Conservation (phyloP, 768 basidiomycete species). For the Lactifluus echinatus region DNA sequence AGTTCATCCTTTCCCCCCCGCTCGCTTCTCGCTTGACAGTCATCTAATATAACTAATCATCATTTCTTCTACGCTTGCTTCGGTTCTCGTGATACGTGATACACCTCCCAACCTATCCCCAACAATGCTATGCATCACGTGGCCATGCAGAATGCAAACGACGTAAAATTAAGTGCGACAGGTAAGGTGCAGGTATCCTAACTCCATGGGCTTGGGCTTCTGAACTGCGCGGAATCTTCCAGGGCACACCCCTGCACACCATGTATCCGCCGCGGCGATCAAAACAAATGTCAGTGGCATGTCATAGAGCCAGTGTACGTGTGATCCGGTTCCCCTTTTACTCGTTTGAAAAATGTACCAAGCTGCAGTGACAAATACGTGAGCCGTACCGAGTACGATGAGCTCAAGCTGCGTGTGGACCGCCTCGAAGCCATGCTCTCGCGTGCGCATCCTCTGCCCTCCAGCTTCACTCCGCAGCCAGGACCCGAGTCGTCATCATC, state of each 20-base stretch:
- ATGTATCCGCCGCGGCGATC: constrained; percentile 72
- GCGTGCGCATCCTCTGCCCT: constrained; percentile 27
- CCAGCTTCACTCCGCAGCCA: background rate
- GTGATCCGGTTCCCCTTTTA: constrained; percentile 15
- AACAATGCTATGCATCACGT: constrained; percentile 14
- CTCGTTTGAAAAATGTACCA: constrained; percentile 4
- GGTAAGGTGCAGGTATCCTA: constrained; percentile 34
- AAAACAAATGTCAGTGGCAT: constrained; percentile 75
- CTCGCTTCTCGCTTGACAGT: constrained; percentile 21
- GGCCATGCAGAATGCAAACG: constrained; percentile 62
- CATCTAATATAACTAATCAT: constrained; percentile 21
- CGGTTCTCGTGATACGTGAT: constrained; percentile 19
- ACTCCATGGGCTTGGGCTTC: constrained; percentile 8
- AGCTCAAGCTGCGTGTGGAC: constrained; percentile 57
- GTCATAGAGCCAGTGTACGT: constrained; percentile 74
- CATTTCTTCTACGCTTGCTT: constrained; percentile 15
- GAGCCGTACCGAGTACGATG: constrained; percentile 66
- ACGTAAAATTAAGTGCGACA: constrained; percentile 84
- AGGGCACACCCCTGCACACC: constrained; percentile 78
- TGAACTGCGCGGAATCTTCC: constrained; percentile 23
- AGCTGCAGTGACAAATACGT: constrained; percentile 67
- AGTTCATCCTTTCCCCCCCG: constrained; percentile 26
- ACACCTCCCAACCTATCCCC: constrained; percentile 23
- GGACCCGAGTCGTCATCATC: constrained; percentile 3
- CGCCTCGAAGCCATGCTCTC: constrained; percentile 47